Evolutionary conservation across 106 monocot genomes (phyloP).

Genomic region (Dioscorea dumetorum): DNA sequence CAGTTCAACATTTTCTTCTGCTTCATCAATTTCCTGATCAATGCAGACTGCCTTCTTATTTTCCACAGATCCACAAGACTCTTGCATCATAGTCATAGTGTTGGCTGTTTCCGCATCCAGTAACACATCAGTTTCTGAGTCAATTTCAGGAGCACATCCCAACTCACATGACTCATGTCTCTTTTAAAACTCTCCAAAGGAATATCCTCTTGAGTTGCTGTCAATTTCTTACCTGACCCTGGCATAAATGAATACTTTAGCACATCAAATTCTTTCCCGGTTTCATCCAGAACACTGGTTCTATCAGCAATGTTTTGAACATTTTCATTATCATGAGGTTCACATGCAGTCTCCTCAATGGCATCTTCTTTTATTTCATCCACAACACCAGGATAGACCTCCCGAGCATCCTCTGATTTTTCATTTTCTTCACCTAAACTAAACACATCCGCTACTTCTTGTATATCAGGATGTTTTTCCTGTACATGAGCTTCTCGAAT

Average conservation of each 20-base stretch:
- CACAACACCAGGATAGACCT: not conserved
- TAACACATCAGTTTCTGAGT: slow-evolving; percentile 4
- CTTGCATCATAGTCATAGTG: not conserved
- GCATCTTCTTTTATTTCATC: slow-evolving; percentile 5
- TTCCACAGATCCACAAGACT: slow-evolving; percentile 2
- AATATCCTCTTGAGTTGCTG: slow-evolving; percentile 4
- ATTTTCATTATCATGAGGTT: not conserved
- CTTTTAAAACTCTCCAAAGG: not conserved
- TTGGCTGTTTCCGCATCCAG: slow-evolving; percentile 5
- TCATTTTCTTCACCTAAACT: slow-evolving; percentile 1
- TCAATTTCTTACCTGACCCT: not conserved
- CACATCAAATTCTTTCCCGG: slow-evolving; percentile 12
- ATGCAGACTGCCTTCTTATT: slow-evolving; percentile 3
- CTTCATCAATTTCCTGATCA: slow-evolving; percentile 2
- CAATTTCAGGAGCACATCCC: slow-evolving; percentile 1
- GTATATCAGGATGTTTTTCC: slow-evolving; percentile 1
- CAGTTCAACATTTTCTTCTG: slow-evolving; percentile 7
- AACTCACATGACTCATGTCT: not conserved
- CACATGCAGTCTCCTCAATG: not conserved
- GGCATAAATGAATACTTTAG: not conserved
- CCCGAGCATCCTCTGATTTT: slow-evolving; percentile 9
- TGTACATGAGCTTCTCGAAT: slow-evolving; percentile 7
- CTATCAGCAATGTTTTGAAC: not conserved
- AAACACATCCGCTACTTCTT: slow-evolving; percentile 3
- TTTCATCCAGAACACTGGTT: slow-evolving; percentile 2